phyloP scores from a whole-genome alignment of 2,329 filamentous ascomycete genomes.

The Alternaria consortialis region DNA sequence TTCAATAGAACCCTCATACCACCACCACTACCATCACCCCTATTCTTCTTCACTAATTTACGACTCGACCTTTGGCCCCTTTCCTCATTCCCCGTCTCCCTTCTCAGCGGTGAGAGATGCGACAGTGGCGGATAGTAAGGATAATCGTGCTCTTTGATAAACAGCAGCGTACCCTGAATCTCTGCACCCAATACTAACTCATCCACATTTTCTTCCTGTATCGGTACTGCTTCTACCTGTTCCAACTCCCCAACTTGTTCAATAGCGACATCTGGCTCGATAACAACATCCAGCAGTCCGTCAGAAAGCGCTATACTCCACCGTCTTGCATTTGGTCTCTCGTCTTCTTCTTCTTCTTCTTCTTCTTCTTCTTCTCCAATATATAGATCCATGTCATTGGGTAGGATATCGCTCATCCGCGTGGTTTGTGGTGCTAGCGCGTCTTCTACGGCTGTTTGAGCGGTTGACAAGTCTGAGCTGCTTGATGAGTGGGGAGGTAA shows the following conservation, averaged over 20 bases:
- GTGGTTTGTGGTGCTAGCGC: not conserved
- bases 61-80: not conserved
- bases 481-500: not conserved
- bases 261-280: not conserved
- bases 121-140: conserved; percentile 11
- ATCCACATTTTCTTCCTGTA: not conserved
- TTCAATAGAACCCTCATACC: not conserved
- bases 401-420: conserved; percentile 9
- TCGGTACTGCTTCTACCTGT: not conserved
- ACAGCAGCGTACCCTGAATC: not conserved
- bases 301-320: not conserved
- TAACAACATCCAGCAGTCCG: not conserved
- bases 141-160: conserved; percentile 4
- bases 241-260: not conserved
- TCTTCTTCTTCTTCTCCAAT: not conserved
- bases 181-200: not conserved
- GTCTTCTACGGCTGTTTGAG: not conserved
- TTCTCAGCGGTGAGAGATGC: no score
- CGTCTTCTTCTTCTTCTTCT: not conserved
- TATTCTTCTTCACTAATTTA: not conserved
- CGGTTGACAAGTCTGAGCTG: not conserved
- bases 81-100: not conserved
- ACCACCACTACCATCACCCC: not conserved
- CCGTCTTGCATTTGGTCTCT: not conserved
- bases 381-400: not conserved